Conservation (phyloP, 2,329 filamentous ascomycete species). For the Gremmenia infestans region DNA sequence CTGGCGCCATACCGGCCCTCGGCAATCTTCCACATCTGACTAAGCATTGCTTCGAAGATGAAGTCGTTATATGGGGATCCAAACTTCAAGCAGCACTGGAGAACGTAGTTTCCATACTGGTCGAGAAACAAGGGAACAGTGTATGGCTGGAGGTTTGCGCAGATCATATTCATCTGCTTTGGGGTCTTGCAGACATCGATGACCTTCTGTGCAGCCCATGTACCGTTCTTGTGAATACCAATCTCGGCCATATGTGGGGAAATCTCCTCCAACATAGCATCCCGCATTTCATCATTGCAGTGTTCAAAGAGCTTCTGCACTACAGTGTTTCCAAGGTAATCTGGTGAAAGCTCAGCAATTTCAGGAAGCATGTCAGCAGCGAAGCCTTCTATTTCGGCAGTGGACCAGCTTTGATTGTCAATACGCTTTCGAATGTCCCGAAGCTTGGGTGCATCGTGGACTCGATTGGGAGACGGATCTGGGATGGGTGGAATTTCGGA, state of each 20-base stretch:
- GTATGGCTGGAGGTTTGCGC: slow-evolving; percentile 78
- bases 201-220: slow-evolving; percentile 98
- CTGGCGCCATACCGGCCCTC: slow-evolving; percentile 92
- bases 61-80: slow-evolving; percentile 86
- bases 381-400: slow-evolving; percentile 85
- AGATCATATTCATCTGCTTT: slow-evolving; percentile 76
- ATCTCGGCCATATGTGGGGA: slow-evolving; percentile 92
- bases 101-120: slow-evolving; percentile 97
- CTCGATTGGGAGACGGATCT: slow-evolving; percentile 81
- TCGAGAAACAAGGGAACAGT: slow-evolving; percentile 90
- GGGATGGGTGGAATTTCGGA: slow-evolving; percentile 85
- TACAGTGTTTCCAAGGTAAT: slow-evolving; percentile 98
- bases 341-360: slow-evolving; percentile 88
- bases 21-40: slow-evolving; percentile 85
- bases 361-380: slow-evolving; percentile 93
- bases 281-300: slow-evolving; percentile 84
- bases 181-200: slow-evolving; percentile 91
- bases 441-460: slow-evolving; percentile 90
- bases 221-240: slow-evolving; percentile 98
- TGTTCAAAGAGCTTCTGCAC: slow-evolving; percentile 98
- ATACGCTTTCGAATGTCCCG: slow-evolving; percentile 96
- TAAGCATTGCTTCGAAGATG: slow-evolving; percentile 97
- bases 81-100: slow-evolving; percentile 94
- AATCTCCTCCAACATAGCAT: slow-evolving; percentile 85
- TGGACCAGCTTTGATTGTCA: slow-evolving; percentile 84